phyloP scores from a whole-genome alignment of 257 asterid genomes.

The Verbascum thapsus region DNA sequence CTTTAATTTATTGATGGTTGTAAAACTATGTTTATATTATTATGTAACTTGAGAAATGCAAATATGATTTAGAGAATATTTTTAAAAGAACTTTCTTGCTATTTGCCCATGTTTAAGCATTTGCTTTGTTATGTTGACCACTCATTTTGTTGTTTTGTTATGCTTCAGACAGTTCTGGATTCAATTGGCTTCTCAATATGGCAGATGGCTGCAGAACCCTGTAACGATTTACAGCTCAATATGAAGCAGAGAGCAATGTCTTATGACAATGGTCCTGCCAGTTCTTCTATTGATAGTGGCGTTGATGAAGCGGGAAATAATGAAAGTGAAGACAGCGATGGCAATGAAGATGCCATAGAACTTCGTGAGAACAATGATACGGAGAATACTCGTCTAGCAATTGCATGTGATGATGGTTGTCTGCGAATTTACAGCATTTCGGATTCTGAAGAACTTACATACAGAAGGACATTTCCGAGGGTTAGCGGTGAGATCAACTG shows the following conservation, averaged over 20 bases:
- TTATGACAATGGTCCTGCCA: conserved; percentile 46
- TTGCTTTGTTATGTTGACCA: neutral
- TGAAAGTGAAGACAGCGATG: conserved; percentile 44
- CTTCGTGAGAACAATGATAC: conserved; percentile 39
- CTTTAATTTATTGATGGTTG: neutral
- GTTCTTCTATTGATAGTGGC: conserved; percentile 27
- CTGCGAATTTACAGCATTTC: conserved; percentile 63
- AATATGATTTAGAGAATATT: neutral
- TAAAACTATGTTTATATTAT: neutral
- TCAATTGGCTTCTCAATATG: conserved; percentile 60
- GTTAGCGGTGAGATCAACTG: conserved; percentile 84
- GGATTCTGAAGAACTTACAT: conserved; percentile 48
- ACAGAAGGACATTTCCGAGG: conserved; percentile 67
- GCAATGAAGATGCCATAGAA: conserved; percentile 36
- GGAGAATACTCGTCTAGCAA: conserved; percentile 53
- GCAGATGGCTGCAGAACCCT: conserved; percentile 66
- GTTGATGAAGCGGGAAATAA: conserved; percentile 43
- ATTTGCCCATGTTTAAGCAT: neutral
- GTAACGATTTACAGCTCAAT: conserved; percentile 26
- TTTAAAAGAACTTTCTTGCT: neutral
- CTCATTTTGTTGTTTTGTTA: neutral
- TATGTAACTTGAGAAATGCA: neutral
- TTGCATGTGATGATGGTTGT: conserved; percentile 96
- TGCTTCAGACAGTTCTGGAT: conserved; percentile 58
- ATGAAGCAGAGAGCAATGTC: conserved; percentile 15